These are phyloP conservation scores for Mycena alexandri DNA, from an alignment of 768 basidiomycete species.

Conservation along the genomic window DNA sequence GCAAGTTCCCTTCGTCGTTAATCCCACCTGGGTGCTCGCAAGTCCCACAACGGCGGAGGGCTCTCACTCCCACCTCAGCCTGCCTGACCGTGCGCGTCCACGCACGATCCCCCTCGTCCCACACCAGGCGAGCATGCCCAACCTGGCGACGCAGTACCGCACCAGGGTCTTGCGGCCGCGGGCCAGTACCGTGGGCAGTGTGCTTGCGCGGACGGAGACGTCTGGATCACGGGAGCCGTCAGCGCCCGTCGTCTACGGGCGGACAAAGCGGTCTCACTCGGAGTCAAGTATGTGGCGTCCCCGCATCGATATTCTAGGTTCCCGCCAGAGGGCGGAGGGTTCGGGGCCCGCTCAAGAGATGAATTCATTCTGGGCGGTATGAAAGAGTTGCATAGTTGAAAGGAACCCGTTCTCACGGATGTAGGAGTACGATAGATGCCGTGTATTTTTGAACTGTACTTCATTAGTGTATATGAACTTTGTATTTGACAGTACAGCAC, in stretches of 20 bases:
- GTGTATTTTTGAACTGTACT: too few species aligned
- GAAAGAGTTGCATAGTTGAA: background rate
- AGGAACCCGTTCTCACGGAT: too few species aligned
- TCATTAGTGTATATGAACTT: too few species aligned
- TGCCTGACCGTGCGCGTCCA: conserved; percentile 34
- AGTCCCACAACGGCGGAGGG: conserved; percentile 16
- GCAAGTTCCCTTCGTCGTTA: conserved; percentile 33
- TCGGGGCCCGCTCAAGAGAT: background rate
- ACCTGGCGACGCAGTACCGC: conserved; percentile 26
- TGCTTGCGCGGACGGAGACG: conserved; percentile 14
- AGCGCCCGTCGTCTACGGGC: background rate
- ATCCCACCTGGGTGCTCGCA: conserved; percentile 31
- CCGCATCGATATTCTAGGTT: conserved; percentile 23
- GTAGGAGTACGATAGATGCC: too few species aligned
- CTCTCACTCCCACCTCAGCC: conserved; percentile 34
- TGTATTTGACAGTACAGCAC: too few species aligned
- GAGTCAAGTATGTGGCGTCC: conserved; percentile 32
- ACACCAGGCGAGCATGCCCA: conserved; percentile 30
- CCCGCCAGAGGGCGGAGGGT: conserved; percentile 15
- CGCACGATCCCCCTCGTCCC: conserved; percentile 16
- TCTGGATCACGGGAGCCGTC: conserved; percentile 5
- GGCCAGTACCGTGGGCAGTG: conserved; percentile 24
- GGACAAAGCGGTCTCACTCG: background rate
- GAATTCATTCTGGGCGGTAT: conserved; percentile 27
- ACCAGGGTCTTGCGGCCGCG: conserved; percentile 27